A percentile compares a stretch with the other conserved stretches of the same genome.
phyloP scores from a whole-genome alignment of 768 basidiomycete species.

The Tricholoma bakamatsutake region DNA sequence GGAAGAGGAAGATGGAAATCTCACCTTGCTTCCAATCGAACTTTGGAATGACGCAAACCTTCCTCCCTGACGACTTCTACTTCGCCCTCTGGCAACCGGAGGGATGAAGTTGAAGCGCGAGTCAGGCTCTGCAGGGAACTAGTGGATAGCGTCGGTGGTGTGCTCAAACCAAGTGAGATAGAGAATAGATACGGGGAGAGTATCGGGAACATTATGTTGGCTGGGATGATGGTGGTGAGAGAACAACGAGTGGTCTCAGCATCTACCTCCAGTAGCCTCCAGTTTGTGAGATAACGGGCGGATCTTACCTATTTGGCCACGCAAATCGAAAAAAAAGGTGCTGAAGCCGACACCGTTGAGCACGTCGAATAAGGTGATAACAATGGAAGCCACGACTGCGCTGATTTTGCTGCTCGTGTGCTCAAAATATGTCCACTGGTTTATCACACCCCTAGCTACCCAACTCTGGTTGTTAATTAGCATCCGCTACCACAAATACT shows the following conservation, averaged over 20 bases:
- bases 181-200: conserved; percentile 15
- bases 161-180: conserved; percentile 13
- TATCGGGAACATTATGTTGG: conserved; percentile 7
- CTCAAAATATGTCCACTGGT: not conserved
- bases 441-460: not conserved
- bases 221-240: not conserved
- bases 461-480: too few relatives aligned
- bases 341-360: not conserved
- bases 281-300: not conserved
- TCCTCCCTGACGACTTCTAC: conserved; percentile 46
- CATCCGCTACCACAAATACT: too few relatives aligned
- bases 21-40: conserved; percentile 67
- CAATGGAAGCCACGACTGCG: not conserved
- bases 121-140: conserved; percentile 29
- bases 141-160: conserved; percentile 25
- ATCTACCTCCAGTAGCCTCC: not conserved
- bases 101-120: conserved; percentile 25
- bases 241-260: not conserved
- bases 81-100: conserved; percentile 27
- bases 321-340: not conserved
- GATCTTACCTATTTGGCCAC: not conserved
- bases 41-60: conserved; percentile 52
- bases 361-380: not conserved
- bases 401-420: not conserved
- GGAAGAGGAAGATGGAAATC: conserved; percentile 25